Percentiles rank a stretch among this genome's conserved stretches.
These are phyloP conservation scores for Pseudogymnoascus sp. DNA, from an alignment of 2,329 filamentous ascomycete species.

Conservation along the genomic window DNA sequence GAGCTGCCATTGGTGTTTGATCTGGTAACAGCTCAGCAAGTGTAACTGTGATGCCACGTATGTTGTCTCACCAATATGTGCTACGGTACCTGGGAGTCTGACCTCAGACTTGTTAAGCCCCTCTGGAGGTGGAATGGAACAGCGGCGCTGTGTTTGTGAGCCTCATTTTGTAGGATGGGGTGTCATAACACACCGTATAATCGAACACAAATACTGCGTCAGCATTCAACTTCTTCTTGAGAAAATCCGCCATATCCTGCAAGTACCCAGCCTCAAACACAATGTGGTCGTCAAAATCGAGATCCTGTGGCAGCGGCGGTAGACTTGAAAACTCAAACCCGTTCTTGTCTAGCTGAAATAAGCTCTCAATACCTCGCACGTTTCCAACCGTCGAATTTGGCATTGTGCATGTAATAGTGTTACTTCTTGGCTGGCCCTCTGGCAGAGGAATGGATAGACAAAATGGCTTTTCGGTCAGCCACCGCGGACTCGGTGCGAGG, in stretches of 20 bases:
- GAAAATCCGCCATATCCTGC: not conserved
- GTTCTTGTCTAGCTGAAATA: slow-evolving; percentile 8
- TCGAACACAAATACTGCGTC: not conserved
- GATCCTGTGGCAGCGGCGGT: not conserved
- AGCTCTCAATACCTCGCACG: not conserved
- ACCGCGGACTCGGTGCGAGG: not conserved
- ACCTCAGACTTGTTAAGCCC: not conserved
- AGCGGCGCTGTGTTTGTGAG: not conserved
- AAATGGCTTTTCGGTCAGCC: not conserved
- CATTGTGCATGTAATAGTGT: not conserved
- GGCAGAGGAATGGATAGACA: not conserved
- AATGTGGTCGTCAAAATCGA: not conserved
- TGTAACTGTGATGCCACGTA: not conserved
- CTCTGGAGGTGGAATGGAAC: not conserved
- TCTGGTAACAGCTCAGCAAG: not conserved
- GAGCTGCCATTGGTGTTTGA: not conserved
- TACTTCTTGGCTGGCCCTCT: not conserved
- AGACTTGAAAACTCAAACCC: slow-evolving; percentile 9
- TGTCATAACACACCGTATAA: not conserved
- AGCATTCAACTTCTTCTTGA: not conserved
- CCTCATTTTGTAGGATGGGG: not conserved
- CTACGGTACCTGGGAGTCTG: not conserved
- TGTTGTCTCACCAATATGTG: not conserved
- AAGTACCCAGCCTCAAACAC: not conserved
- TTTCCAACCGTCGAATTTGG: not conserved